Base-by-base conservation (phyloP, 768 basidiomycete genomes). In the Neoboletus brunneissimus region DNA sequence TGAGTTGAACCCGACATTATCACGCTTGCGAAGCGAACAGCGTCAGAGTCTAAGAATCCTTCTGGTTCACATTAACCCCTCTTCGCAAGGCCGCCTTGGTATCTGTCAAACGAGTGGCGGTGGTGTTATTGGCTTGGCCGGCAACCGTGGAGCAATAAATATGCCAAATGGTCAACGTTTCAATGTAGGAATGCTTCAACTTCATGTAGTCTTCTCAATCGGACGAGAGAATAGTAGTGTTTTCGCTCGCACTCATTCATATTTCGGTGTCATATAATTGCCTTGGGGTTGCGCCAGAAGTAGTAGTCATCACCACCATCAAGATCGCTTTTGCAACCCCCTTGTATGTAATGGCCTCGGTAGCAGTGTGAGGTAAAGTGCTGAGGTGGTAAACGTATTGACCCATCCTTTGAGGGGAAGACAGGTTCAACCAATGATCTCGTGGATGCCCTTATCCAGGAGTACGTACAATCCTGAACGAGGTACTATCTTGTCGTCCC, bases 401-500 rank as follows among this genome's bases (percentile, higher is more conserved):
- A 38, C 29, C 18, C 40, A 35, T 43, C 31, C 5, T 20, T 48
- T 49, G 20, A 35, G n/a, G 32, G 23, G 25, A 5, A 51, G 18
- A 31, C 50, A 31, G 0, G 20, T 48, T 16, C 27, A 5, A 16
- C 13, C 18, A 46, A 23, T 22, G 8, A 9, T 25, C 46, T 20
- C 32, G 35, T n/a, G 51, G 0, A n/a, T 29, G 23, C 12, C 44
- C 32, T 59, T 59, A 60, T 59, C 49, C 32, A 15, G 20, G 15
- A 40, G 31, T 22, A 44, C 13, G 12, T 55, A 37, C 27, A 20
- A 29, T 15, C 8, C 8, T 50, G 41, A 25, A 42, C 23, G 31
- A 61, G 32, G 47, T 20, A 40, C 32, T 11, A 43, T 45, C 51
- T 43, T 6, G 10, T 46, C 38, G 42, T 48, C 60, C 53, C 64